Conservation (phyloP, 306 rosid genomes). For the Corylus avellana region DNA sequence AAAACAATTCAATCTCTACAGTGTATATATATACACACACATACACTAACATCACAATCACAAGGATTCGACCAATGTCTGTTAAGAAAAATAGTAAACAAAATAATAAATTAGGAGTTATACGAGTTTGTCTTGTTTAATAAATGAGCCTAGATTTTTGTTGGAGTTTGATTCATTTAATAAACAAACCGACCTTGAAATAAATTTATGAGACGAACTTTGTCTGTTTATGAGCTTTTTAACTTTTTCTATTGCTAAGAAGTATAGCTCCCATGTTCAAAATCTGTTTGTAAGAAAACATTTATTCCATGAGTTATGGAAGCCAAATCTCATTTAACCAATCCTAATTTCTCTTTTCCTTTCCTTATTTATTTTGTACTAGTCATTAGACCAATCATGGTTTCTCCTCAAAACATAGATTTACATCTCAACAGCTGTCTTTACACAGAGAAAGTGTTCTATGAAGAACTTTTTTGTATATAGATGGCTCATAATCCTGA, state of each 20-base stretch:
- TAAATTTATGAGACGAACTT: too few species aligned
- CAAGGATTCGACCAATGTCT: too few species aligned
- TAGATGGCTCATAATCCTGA: conserved; percentile 4
- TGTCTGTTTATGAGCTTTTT: too few species aligned
- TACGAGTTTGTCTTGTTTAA: too few species aligned
- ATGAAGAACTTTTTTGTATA: conserved; percentile 1
- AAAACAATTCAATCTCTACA: too few species aligned
- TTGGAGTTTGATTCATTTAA: too few species aligned
- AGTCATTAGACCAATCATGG: conserved; percentile 8
- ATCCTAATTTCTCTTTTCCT: neutral
- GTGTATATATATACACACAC: too few species aligned
- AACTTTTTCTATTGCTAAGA: neutral
- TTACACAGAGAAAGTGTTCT: conserved; percentile 4
- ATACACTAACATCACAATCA: too few species aligned
- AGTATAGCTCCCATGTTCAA: neutral
- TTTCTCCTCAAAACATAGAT: conserved; percentile 1
- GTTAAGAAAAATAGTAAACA: too few species aligned
- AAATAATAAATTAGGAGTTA: too few species aligned
- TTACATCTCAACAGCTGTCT: conserved; percentile 2
- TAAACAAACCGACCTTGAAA: too few species aligned
- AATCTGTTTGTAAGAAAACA: neutral
- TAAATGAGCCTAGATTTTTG: too few species aligned
- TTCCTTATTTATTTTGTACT: neutral
- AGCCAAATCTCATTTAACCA: neutral
- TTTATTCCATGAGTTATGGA: neutral